These are phyloP conservation scores for Monosporozyma aquatica DNA, from an alignment of 805 yeast genomes.

Conservation along the genomic window DNA sequence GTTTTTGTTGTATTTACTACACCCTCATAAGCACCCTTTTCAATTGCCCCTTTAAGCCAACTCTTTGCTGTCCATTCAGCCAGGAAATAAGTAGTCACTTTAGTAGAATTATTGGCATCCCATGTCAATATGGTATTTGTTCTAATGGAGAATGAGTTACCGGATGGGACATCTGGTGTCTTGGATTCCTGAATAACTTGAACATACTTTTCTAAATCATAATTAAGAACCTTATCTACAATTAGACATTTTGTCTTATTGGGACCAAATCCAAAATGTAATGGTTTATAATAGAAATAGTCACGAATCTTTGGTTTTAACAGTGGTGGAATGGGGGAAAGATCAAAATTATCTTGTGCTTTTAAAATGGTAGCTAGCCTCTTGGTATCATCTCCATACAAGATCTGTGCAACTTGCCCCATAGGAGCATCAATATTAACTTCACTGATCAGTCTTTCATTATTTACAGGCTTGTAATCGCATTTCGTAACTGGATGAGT, in stretches of 20 bases:
- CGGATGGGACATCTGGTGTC: conserved; percentile 82
- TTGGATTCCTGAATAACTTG: conserved; percentile 48
- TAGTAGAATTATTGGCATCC: conserved; percentile 51
- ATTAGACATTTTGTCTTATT: conserved; percentile 63
- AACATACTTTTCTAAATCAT: conserved; percentile 40
- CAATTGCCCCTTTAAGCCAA: conserved; percentile 71
- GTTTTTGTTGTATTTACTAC: conserved; percentile 50
- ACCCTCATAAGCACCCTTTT: conserved; percentile 65
- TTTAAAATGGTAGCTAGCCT: conserved; percentile 39
- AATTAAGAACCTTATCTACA: conserved; percentile 46
- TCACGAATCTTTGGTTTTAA: conserved; percentile 36
- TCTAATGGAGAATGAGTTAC: conserved; percentile 53
- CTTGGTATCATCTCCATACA: conserved; percentile 53
- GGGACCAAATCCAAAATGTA: conserved; percentile 64
- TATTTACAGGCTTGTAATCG: conserved; percentile 36
- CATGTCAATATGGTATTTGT: conserved; percentile 54
- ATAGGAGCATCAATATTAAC: conserved; percentile 52
- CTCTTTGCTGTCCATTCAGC: conserved; percentile 69
- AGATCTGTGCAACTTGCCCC: conserved; percentile 50
- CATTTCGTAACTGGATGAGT: conserved; percentile 42
- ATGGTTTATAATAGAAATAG: conserved; percentile 54
- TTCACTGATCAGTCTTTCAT: conserved; percentile 50
- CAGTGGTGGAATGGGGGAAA: conserved; percentile 39
- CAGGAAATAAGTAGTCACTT: conserved; percentile 42
- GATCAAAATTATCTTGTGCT: conserved; percentile 54